Percentiles rank a stretch among this genome's conserved stretches.
These are phyloP conservation scores for Asterophora lycoperdoides DNA, from an alignment of 768 basidiomycete genomes.

Conservation along the genomic window DNA sequence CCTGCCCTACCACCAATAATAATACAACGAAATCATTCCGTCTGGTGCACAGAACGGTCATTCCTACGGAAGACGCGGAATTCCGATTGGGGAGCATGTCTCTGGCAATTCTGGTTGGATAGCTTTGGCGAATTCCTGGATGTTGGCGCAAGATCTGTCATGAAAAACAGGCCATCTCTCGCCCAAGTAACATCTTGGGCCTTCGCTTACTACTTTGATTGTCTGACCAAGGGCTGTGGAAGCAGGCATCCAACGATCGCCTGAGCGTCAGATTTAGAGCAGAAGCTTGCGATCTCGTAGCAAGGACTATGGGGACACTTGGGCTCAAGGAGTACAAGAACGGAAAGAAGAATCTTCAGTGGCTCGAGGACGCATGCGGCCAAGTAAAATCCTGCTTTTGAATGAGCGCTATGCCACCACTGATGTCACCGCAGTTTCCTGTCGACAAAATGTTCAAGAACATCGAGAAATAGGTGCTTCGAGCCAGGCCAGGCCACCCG, in stretches of 20 bases:
- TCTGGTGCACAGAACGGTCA: conserved; percentile 62
- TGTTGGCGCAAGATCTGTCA: conserved; percentile 19
- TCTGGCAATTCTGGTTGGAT: conserved; percentile 62
- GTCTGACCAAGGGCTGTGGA: not conserved
- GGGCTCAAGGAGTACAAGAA: conserved; percentile 29
- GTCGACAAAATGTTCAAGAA: conserved; percentile 12
- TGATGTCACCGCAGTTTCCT: not conserved
- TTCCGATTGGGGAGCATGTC: conserved; percentile 59
- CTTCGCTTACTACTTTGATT: not conserved
- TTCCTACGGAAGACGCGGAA: conserved; percentile 41
- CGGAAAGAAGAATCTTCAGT: conserved; percentile 42
- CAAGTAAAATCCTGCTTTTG: conserved; percentile 28
- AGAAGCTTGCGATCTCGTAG: conserved; percentile 49
- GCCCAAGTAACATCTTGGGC: conserved; percentile 4
- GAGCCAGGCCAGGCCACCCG: not conserved
- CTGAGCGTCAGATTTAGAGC: conserved; percentile 44
- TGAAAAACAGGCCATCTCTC: not conserved
- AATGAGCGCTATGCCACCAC: not conserved
- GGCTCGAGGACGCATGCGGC: conserved; percentile 55
- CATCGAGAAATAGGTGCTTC: not conserved
- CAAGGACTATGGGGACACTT: conserved; percentile 37
- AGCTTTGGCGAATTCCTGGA: conserved; percentile 38
- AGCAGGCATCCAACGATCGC: conserved; percentile 21
- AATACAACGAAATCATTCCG: conserved; percentile 37
- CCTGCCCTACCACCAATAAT: conserved; percentile 42